Percentiles rank a stretch among this genome's conserved stretches.
Conservation (phyloP, 2,329 filamentous ascomycete species). For the Aspergillus transmontanensis region DNA sequence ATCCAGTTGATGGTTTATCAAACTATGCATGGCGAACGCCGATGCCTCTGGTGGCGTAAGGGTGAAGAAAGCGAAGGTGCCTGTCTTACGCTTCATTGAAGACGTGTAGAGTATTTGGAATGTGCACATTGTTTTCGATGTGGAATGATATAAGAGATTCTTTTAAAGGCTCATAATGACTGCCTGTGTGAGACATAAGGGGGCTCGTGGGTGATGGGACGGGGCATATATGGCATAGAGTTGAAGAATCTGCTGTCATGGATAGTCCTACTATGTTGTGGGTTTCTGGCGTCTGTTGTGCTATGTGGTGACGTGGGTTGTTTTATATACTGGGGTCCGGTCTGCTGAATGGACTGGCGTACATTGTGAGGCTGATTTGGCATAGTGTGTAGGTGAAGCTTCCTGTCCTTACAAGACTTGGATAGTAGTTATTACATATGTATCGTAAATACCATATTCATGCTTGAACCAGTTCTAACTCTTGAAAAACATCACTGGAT, state of each 20-base stretch:
- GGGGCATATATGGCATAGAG: not conserved
- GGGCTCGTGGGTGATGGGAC: not conserved
- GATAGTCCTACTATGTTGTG: too few relatives aligned
- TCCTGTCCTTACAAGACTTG: not conserved
- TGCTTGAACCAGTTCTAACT: not conserved
- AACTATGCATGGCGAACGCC: not conserved
- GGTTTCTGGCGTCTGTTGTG: not conserved
- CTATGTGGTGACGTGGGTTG: not conserved
- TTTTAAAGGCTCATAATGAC: not conserved
- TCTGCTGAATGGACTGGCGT: not conserved
- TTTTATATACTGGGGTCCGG: not conserved
- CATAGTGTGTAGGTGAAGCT: not conserved
- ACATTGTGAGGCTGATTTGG: not conserved
- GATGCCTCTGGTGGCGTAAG: not conserved
- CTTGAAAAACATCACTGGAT: accelerated
- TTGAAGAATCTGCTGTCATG: not conserved
- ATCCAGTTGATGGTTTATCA: not conserved
- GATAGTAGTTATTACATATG: not conserved
- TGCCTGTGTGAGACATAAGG: not conserved
- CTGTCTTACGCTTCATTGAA: not conserved
- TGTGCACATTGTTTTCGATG: not conserved
- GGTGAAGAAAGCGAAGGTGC: not conserved
- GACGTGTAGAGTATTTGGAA: not conserved
- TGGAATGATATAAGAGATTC: not conserved
- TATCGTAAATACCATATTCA: not conserved